These are phyloP conservation scores for Dentipellis sp. DNA, from an alignment of 768 basidiomycete species.

Conservation along the genomic window DNA sequence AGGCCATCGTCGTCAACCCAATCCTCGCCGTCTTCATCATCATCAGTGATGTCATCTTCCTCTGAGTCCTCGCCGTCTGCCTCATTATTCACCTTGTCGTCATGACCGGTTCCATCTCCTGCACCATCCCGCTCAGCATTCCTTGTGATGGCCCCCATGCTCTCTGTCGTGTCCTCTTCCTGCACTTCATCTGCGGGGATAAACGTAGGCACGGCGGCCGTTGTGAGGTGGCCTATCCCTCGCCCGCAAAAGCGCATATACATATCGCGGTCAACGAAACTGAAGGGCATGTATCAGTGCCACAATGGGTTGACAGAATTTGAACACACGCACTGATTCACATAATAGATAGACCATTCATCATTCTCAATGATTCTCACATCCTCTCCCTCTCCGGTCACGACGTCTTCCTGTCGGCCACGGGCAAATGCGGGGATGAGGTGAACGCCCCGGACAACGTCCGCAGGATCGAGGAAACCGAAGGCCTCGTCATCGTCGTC, in stretches of 20 bases:
- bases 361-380: too few species aligned
- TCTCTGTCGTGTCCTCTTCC: background rate
- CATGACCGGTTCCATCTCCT: background rate
- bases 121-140: background rate
- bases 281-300: background rate
- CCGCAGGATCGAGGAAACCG: slow-evolving; percentile 27
- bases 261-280: slow-evolving; percentile 1
- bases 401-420: background rate
- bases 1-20: too few species aligned
- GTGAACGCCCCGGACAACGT: slow-evolving; percentile 23
- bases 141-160: background rate
- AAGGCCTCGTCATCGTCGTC: slow-evolving; percentile 19
- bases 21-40: background rate
- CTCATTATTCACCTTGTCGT: background rate
- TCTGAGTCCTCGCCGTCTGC: background rate
- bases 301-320: background rate
- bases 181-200: background rate
- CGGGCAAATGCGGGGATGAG: slow-evolving; percentile 25
- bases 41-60: background rate
- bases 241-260: background rate
- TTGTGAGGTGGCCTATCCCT: background rate
- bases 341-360: background rate
- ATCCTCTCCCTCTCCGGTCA: slow-evolving; percentile 12
- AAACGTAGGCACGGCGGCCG: background rate
- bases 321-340: background rate